Percentiles rank a stretch among this genome's conserved stretches.
Conservation (phyloP, 1,139 yeast genomes). For the Arxiozyma heterogenica region DNA sequence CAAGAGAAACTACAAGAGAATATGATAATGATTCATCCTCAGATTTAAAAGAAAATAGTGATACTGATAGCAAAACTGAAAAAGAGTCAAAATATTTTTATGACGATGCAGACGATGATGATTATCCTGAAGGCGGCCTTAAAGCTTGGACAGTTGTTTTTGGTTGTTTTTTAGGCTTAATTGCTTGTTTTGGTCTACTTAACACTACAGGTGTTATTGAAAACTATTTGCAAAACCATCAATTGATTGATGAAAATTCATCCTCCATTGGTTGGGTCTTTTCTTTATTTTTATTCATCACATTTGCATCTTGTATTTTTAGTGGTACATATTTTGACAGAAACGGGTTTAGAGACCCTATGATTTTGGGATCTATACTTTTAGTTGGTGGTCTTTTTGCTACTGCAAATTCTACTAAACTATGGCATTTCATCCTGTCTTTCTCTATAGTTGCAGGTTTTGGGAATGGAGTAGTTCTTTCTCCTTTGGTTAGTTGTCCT, state of each 20-base stretch:
- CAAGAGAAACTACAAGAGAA: constrained; percentile 7
- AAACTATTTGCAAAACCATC: constrained; percentile 47
- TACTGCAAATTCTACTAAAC: constrained; percentile 43
- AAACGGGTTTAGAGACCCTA: constrained; percentile 45
- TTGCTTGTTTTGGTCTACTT: constrained; percentile 51
- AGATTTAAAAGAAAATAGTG: not conserved
- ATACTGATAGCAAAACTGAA: not conserved
- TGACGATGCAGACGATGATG: constrained; percentile 11
- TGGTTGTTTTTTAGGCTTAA: constrained; percentile 50
- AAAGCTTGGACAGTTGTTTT: constrained; percentile 47
- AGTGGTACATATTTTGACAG: constrained; percentile 57
- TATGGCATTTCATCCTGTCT: constrained; percentile 52
- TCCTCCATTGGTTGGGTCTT: constrained; percentile 60
- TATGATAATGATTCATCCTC: constrained; percentile 1
- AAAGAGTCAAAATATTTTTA: not conserved
- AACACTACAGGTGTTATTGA: constrained; percentile 58
- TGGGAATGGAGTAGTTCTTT: constrained; percentile 51
- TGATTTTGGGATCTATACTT: constrained; percentile 39
- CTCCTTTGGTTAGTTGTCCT: constrained; percentile 51
- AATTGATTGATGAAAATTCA: constrained; percentile 38
- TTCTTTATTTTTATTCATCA: constrained; percentile 48
- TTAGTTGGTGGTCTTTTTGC: constrained; percentile 46
- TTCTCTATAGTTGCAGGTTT: constrained; percentile 49
- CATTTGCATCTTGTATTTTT: constrained; percentile 47
- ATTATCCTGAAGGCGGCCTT: constrained; percentile 47